Percentiles rank a stretch among this genome's conserved stretches.
phyloP scores from a whole-genome alignment of 345 rosid genomes.

The Gossypium rotundifolium region DNA sequence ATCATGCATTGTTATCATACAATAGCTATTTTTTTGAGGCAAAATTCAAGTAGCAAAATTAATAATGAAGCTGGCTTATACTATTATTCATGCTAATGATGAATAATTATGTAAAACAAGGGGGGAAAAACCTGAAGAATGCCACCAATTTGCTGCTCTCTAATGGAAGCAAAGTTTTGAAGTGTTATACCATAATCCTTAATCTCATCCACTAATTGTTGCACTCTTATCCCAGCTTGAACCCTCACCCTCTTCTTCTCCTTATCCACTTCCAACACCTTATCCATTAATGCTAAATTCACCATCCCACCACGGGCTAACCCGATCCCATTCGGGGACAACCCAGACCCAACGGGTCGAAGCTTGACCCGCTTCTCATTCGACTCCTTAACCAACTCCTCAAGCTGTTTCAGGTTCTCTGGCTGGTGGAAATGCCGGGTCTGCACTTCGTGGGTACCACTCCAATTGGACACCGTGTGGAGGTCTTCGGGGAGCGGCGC shows the following conservation, averaged over 20 bases:
- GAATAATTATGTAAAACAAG: neutral
- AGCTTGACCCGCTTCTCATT: slow-evolving; percentile 51
- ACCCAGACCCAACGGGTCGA: slow-evolving; percentile 90
- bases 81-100: neutral
- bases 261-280: slow-evolving; percentile 71
- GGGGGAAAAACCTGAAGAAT: slow-evolving; percentile 63
- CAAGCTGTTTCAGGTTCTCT: slow-evolving; percentile 57
- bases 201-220: slow-evolving; percentile 79
- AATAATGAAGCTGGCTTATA: neutral
- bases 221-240: slow-evolving; percentile 88
- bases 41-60: neutral
- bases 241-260: slow-evolving; percentile 78
- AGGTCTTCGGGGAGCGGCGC: slow-evolving; percentile 95
- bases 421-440: slow-evolving; percentile 86
- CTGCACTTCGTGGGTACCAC: slow-evolving; percentile 97
- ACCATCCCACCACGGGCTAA: slow-evolving; percentile 89
- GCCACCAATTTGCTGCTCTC: slow-evolving; percentile 99
- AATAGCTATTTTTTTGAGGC: neutral
- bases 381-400: slow-evolving; percentile 56
- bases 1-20: neutral
- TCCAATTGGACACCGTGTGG: slow-evolving; percentile 93
- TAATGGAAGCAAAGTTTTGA: slow-evolving; percentile 90
- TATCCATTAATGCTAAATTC: slow-evolving; percentile 78
- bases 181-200: slow-evolving; percentile 75
- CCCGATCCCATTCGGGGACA: slow-evolving; percentile 90